These are phyloP conservation scores for Neonectria magnoliae DNA, from an alignment of 2,329 filamentous ascomycete genomes.

Conservation along the genomic window DNA sequence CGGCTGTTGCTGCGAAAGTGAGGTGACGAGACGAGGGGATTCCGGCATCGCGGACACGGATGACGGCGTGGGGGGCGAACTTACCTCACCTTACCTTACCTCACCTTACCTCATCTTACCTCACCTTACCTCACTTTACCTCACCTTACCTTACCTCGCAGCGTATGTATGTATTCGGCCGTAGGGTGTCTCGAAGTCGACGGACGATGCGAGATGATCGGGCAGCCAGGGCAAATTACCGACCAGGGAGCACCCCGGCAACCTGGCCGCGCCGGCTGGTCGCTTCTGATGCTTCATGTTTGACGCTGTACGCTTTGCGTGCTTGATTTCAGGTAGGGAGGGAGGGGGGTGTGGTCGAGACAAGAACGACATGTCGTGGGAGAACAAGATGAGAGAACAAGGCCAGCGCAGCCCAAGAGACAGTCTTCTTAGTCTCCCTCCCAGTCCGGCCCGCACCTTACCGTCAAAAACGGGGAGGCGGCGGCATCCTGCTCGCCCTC, in stretches of 20 bases:
- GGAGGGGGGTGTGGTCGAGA: neutral
- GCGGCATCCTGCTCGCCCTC: neutral
- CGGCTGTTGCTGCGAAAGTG: slow-evolving; percentile 1
- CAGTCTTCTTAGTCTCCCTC: neutral
- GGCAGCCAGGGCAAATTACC: slow-evolving; percentile 19
- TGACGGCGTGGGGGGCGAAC: neutral
- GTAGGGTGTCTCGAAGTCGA: neutral
- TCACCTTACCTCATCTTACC: too few species aligned
- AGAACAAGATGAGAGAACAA: slow-evolving; percentile 19
- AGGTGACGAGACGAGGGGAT: slow-evolving; percentile 2
- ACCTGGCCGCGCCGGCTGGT: slow-evolving; percentile 6
- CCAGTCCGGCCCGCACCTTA: slow-evolving; percentile 10
- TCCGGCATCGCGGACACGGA: neutral
- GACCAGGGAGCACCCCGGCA: neutral
- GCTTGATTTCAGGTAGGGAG: neutral
- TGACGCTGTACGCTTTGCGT: neutral
- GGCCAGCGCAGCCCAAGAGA: slow-evolving; percentile 3
- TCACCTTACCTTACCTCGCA: too few species aligned
- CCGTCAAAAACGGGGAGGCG: slow-evolving; percentile 18
- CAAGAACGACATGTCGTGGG: slow-evolving; percentile 1
- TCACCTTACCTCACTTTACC: too few species aligned
- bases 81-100: neutral
- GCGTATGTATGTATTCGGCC: neutral
- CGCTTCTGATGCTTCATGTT: neutral
- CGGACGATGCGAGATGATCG: slow-evolving; percentile 20